A percentile compares a stretch with the other conserved stretches of the same genome.
These are phyloP conservation scores for Venustampulla echinocandica DNA, from an alignment of 495 filamentous ascomycete species.

Conservation along the genomic window DNA sequence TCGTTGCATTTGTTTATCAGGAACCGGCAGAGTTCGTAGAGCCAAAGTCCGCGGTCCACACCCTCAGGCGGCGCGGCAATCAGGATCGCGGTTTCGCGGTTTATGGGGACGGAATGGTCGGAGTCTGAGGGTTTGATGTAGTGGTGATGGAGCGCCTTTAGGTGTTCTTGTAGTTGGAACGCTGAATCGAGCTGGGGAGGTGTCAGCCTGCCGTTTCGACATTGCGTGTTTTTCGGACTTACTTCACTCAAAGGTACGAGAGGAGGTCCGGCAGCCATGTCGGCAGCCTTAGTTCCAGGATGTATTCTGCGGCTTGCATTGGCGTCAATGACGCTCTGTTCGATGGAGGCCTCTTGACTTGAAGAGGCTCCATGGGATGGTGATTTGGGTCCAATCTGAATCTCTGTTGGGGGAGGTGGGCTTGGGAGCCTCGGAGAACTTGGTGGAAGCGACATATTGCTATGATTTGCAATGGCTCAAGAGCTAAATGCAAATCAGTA, in stretches of 20 bases:
- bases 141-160: slow-evolving; percentile 79
- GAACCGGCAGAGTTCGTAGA: slow-evolving; percentile 95
- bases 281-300: slow-evolving; percentile 78
- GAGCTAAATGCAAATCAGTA: not conserved
- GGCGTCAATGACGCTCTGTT: slow-evolving; percentile 43
- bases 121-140: slow-evolving; percentile 60
- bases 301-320: slow-evolving; percentile 72
- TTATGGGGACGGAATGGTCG: slow-evolving; percentile 54
- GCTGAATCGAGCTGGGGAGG: slow-evolving; percentile 71
- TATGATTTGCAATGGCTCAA: not conserved
- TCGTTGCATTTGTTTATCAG: slow-evolving; percentile 87
- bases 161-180: slow-evolving; percentile 97
- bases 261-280: slow-evolving; percentile 89
- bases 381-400: slow-evolving; percentile 78
- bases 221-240: slow-evolving; percentile 16
- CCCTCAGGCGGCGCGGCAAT: slow-evolving; percentile 72
- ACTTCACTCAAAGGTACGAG: slow-evolving; percentile 78
- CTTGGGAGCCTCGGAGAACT: slow-evolving; percentile 81
- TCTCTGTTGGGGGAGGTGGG: slow-evolving; percentile 83
- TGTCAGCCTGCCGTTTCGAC: slow-evolving; percentile 2
- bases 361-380: slow-evolving; percentile 52
- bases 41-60: slow-evolving; percentile 81
- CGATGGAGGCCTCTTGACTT: slow-evolving; percentile 50
- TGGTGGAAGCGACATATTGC: slow-evolving; percentile 51
- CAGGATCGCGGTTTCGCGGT: slow-evolving; percentile 56